Base-by-base conservation (phyloP, 2,329 filamentous ascomycete genomes). In the Orbilia quercus region DNA sequence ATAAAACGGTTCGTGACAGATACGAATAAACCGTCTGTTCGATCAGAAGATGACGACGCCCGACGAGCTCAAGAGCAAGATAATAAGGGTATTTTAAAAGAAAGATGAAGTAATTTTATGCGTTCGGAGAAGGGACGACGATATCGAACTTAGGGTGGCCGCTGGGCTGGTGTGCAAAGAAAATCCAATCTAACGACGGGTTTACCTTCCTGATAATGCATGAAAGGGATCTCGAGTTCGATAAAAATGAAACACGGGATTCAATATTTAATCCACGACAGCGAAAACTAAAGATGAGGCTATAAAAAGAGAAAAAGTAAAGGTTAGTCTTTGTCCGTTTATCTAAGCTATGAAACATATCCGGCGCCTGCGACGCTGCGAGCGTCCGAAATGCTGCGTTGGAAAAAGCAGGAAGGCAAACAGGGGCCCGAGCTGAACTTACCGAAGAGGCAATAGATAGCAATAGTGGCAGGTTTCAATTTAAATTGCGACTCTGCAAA, bases 191-290 rank as follows among this genome's bases (percentile, higher is more conserved):
- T 72, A 65, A 65, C 59, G 67, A 65, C 67, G 59, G 67, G 67
- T 72, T 59, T 65, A 31, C 59, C 67, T 72, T 64, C 67, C 67
- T 72, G 51, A 53, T 59, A 72, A 72, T 72, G 67, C 67, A 72
- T 72, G 67, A 72, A 72, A 72, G 59, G 67, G 59, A 72, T 53
- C 45, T 59, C 42, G 59, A 54, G 45, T 23, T 60, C 28, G 53
- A 72, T 42, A 54, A 42, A 50, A 38, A 63, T 40, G 36, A 53
- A 45, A 63, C 45, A 31, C 25, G 51, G 36, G 48, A 9, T 53
- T 47, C 11, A 28, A 31, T 31, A 31, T 31, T 31, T 31, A 38
- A 18, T 36, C 60, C 36, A 65, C 50, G 50, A 50, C 60, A 18
- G 28, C 40, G n/a, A 23, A 40, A 57, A 22, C 18, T 23, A 18